These are phyloP conservation scores for Fusarium falciforme DNA, from an alignment of 2,329 filamentous ascomycete species.

Conservation along the genomic window DNA sequence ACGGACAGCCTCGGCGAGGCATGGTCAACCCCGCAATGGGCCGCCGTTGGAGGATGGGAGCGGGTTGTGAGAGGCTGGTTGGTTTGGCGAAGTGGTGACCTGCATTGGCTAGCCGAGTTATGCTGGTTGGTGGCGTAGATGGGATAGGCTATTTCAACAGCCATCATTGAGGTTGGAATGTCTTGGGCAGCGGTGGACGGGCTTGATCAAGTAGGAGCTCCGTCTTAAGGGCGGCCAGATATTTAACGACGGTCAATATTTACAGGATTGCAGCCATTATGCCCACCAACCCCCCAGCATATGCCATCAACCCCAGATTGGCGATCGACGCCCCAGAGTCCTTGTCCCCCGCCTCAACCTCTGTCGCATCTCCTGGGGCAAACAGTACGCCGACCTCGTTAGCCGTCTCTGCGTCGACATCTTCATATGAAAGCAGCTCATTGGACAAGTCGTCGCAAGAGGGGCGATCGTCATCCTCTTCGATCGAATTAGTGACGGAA, in stretches of 20 bases:
- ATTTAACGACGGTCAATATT: not conserved
- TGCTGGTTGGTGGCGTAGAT: not conserved
- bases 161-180: not conserved
- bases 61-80: constrained; percentile 20
- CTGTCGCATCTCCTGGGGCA: constrained; percentile 62
- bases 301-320: constrained; percentile 1
- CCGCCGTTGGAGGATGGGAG: constrained; percentile 5
- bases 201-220: not conserved
- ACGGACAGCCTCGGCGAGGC: constrained; percentile 11
- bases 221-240: not conserved
- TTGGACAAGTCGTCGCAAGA: constrained; percentile 65
- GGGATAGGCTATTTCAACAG: constrained; percentile 1
- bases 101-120: constrained; percentile 41
- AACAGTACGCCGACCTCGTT: constrained; percentile 61
- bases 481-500: constrained; percentile 73
- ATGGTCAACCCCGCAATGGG: constrained; percentile 30
- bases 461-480: constrained; percentile 53
- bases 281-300: constrained; percentile 6
- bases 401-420: constrained; percentile 56
- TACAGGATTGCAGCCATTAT: not conserved
- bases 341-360: constrained; percentile 48
- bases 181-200: not conserved
- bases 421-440: constrained; percentile 58
- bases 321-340: constrained; percentile 16
- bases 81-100: constrained; percentile 39